Conservation (phyloP, 2,329 filamentous ascomycete genomes). For the Aspergillus candidus region DNA sequence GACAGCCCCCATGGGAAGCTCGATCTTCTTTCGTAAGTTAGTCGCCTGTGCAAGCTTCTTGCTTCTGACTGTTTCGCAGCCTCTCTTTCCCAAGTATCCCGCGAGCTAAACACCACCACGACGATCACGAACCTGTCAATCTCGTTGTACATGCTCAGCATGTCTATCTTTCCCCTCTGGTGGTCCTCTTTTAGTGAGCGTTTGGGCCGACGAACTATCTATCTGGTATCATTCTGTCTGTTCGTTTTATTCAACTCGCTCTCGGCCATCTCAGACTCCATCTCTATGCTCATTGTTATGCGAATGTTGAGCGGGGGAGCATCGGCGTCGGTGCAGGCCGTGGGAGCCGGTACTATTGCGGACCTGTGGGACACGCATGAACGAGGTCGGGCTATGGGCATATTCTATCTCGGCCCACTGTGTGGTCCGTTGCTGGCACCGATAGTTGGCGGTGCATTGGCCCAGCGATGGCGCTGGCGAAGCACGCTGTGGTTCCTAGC, state of each 20-base stretch:
- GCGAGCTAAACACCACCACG: slow-evolving; percentile 55
- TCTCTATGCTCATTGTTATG: slow-evolving; percentile 72
- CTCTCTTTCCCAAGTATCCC: slow-evolving; percentile 58
- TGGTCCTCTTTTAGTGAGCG: slow-evolving; percentile 76
- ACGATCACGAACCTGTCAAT: slow-evolving; percentile 70
- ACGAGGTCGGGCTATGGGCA: slow-evolving; percentile 71
- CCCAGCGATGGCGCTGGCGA: slow-evolving; percentile 65
- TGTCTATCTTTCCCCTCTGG: slow-evolving; percentile 82
- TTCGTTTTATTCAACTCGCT: slow-evolving; percentile 67
- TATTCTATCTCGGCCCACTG: slow-evolving; percentile 75
- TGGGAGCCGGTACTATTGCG: slow-evolving; percentile 76
- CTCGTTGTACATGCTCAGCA: slow-evolving; percentile 73
- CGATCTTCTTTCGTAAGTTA: slow-evolving; percentile 71
- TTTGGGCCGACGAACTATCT: slow-evolving; percentile 68
- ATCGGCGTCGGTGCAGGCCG: slow-evolving; percentile 72
- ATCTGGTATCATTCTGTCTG: slow-evolving; percentile 65
- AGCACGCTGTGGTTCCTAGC: slow-evolving; percentile 72
- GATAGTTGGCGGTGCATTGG: slow-evolving; percentile 68
- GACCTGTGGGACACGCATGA: slow-evolving; percentile 72
- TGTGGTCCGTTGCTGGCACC: slow-evolving; percentile 69
- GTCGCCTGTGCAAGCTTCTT: not conserved
- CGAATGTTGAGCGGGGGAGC: slow-evolving; percentile 68
- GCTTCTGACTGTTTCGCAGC: slow-evolving; percentile 43
- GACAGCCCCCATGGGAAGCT: slow-evolving; percentile 74
- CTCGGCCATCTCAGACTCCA: slow-evolving; percentile 62